These are phyloP conservation scores for Nannochloris sp. DNA, from an alignment of 139 green algal genomes.

Conservation along the genomic window DNA sequence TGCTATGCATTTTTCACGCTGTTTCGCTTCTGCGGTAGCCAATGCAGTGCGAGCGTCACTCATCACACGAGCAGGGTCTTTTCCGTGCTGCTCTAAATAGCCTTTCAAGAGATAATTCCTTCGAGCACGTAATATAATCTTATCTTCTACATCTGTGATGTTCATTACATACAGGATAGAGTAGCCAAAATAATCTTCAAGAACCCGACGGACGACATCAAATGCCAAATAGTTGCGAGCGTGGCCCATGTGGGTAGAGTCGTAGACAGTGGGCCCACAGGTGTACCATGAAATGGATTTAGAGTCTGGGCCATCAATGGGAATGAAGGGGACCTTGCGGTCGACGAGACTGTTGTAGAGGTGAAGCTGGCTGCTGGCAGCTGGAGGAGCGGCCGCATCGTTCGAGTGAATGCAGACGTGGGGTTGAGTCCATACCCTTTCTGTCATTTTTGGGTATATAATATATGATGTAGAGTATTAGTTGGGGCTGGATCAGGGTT, in stretches of 20 bases:
- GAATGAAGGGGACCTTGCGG: conserved; percentile 79
- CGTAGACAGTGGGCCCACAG: conserved; percentile 96
- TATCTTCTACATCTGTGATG: conserved; percentile 95
- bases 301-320: conserved; percentile 44
- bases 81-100: conserved; percentile 39
- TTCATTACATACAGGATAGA: conserved; percentile 93
- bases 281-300: conserved; percentile 85
- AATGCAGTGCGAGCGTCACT: conserved; percentile 11
- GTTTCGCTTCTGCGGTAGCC: conserved; percentile 31
- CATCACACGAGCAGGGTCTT: neutral
- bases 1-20: conserved; percentile 35
- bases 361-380: conserved; percentile 20
- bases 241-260: conserved; percentile 90
- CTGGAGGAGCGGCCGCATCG: neutral
- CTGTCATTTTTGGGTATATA: too few species aligned
- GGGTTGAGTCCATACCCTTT: too few species aligned
- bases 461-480: too few species aligned
- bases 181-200: conserved; percentile 97
- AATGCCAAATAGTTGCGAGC: conserved; percentile 97
- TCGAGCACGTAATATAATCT: conserved; percentile 89
- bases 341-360: conserved; percentile 84
- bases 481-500: too few species aligned
- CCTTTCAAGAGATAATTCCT: conserved; percentile 76
- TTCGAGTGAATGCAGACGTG: too few species aligned
- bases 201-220: conserved; percentile 90